Evolutionary conservation across 768 basidiomycete genomes (phyloP), one percentile per base, ranked within the genome.

Genomic region (Agaricus bisporus): DNA sequence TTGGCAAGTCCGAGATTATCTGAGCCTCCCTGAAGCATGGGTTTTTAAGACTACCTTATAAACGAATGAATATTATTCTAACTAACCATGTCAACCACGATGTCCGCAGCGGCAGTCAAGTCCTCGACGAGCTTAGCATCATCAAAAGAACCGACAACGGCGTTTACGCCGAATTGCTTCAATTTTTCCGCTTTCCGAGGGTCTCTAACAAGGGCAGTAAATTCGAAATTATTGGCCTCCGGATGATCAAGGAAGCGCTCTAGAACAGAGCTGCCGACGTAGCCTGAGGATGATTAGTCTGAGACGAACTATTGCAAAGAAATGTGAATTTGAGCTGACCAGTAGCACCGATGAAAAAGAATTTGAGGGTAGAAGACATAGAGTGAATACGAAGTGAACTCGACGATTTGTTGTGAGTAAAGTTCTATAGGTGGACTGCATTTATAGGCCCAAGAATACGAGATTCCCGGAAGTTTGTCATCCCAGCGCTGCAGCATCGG

Each of bases 211-310:
- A 80, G 65, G 6, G 68, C 74, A 1, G 73, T 76, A 39, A 80
- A 71, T 10, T 70, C 64, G 53, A 76, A 70, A 6, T 64, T 62
- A 12, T 59, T 44, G 29, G 65, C 60, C 5, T 71, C 62, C 1
- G 73, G 65, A 47, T 72, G 74, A 0, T 58, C 54, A 8, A 79
- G 64, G 45, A 81, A 68, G 18, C 68, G 72, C n/a, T 63, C 45
- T 20, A 81, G 68, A 29, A 78, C 68, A 6, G 74, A 60, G 41
- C 77, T 76, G 4, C 79, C 79, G 50, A 80, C 70, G 61, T 78
- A 80, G 17, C 78, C 78, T 64, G 41, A 4, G 17, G 14, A 38
- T 20, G 8, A 48, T 20, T n/a, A 22, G 18, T 14, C 8, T 48
- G 15, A 48, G 46, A 10, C 6, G n/a, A 11, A 8, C 10, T 20